Percentiles rank a stretch among this genome's conserved stretches.
Conservation (phyloP, 2,329 filamentous ascomycete species). For the Colletotrichum australisinense region DNA sequence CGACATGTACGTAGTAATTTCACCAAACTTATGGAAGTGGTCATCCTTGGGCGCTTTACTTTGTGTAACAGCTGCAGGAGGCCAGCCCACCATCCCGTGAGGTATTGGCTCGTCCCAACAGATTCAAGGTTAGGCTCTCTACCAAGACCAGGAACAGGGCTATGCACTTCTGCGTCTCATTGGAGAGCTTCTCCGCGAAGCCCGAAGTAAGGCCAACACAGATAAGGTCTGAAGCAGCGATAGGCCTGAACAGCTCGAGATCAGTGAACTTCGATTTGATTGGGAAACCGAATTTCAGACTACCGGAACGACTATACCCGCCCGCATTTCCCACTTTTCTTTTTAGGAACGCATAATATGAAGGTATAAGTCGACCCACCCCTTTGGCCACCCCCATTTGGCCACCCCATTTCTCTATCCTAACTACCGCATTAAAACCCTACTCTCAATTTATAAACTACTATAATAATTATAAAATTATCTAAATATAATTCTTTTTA, state of each 20-base stretch:
- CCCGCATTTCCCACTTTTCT: no score
- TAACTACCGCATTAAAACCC: no score
- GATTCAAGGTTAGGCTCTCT: neutral
- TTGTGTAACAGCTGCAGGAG: neutral
- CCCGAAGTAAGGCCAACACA: accelerated
- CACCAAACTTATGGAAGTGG: no score
- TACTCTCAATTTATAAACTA: no score
- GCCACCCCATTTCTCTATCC: no score
- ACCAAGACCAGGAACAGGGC: neutral
- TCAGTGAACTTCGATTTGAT: neutral
- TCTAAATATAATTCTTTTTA: no score
- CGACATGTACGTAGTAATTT: no score
- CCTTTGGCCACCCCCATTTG: no score
- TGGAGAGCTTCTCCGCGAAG: neutral
- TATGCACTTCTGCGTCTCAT: neutral
- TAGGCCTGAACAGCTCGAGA: neutral
- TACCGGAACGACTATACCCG: neutral
- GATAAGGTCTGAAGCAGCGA: neutral
- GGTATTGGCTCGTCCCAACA: neutral
- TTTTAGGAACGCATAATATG: no score
- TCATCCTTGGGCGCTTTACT: neutral
- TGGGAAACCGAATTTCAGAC: neutral
- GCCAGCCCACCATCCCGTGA: neutral
- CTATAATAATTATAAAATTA: no score
- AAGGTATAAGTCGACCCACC: no score